Base-by-base conservation (phyloP, 2,329 filamentous ascomycete genomes). In the Aspergillus bombycis region DNA sequence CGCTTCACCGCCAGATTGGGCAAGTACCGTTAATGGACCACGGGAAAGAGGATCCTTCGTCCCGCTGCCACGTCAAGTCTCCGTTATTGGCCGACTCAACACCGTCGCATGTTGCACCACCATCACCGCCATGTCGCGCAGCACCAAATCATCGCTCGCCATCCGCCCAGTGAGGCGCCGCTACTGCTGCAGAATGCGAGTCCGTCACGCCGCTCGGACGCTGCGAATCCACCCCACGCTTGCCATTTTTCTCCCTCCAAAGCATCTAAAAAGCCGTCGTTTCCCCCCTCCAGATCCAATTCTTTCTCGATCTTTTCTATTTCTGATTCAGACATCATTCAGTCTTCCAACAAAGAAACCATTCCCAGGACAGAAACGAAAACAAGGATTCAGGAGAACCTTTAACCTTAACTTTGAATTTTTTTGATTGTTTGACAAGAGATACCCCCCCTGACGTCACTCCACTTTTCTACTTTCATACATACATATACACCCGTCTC, bases 111-210 rank as follows among this genome's bases (percentile, higher is more conserved):
- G 57, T 62, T 66, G 67, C 65, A 67, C 62, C 58, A 62, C 54
- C 36, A 68, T 67, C 67, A 67, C 67, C 65, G 58, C 65, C 63
- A 63, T 66, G 65, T 66, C 62, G 62, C 54, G 67, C 67, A 68
- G 61, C 54, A 62, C 61, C 68, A 62, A 70, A 70, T 70, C 68
- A 70, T 54, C 54, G 58, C 61, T 26, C 57, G 34, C 36, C 55
- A 58, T 56, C 32, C 52, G 57, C 36, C 56, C 28, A 62, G 62
- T 65, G 65, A 68, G 65, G 67, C 67, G 61, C 54, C 57, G 45
- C 50, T 48, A 60, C 61, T 66, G 64, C 64, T 62, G 66, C 63
- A 61, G 59, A 36, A 64, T 65, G 62, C 63, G 52, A 54, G 46
- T 63, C 55, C 68, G 64, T 60, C 69, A 60, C 66, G 21, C 57